Evolutionary conservation across 768 basidiomycete genomes (phyloP).

Genomic region (Podaxis pistillaris): DNA sequence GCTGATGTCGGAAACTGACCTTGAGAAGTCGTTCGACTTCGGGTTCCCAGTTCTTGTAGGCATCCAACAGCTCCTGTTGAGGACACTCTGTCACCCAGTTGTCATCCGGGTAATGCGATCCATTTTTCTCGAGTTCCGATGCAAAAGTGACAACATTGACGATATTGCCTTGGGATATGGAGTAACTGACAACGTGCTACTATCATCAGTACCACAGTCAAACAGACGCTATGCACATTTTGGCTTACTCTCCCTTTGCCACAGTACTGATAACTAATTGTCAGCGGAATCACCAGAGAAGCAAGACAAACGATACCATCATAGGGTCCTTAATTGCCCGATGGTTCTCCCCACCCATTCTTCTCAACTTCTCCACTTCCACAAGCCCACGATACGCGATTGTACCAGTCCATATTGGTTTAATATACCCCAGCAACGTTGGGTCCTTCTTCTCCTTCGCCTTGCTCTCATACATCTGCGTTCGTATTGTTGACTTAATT

Average conservation of each 20-base stretch:
- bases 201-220: neutral
- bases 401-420: slow-evolving; percentile 35
- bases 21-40: slow-evolving; percentile 18
- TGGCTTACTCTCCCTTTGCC: slow-evolving; percentile 21
- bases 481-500: slow-evolving; percentile 20
- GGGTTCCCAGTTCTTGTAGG: slow-evolving; percentile 17
- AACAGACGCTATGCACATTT: neutral
- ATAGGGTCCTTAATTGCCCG: slow-evolving; percentile 19
- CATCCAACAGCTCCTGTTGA: slow-evolving; percentile 15
- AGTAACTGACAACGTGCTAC: slow-evolving; percentile 47
- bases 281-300: neutral
- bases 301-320: slow-evolving; percentile 4
- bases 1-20: slow-evolving; percentile 10
- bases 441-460: slow-evolving; percentile 17
- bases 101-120: slow-evolving; percentile 14
- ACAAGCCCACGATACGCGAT: slow-evolving; percentile 34
- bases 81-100: slow-evolving; percentile 17
- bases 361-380: slow-evolving; percentile 22
- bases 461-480: slow-evolving; percentile 12
- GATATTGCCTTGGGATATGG: slow-evolving; percentile 42
- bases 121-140: slow-evolving; percentile 17
- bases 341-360: slow-evolving; percentile 21
- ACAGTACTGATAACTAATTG: slow-evolving; percentile 12
- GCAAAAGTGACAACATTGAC: slow-evolving; percentile 47
- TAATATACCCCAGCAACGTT: slow-evolving; percentile 4